Evolutionary conservation across 2,329 filamentous ascomycete genomes (phyloP), one percentile per base, ranked within the genome.

Genomic region (Ascochyta lentis): DNA sequence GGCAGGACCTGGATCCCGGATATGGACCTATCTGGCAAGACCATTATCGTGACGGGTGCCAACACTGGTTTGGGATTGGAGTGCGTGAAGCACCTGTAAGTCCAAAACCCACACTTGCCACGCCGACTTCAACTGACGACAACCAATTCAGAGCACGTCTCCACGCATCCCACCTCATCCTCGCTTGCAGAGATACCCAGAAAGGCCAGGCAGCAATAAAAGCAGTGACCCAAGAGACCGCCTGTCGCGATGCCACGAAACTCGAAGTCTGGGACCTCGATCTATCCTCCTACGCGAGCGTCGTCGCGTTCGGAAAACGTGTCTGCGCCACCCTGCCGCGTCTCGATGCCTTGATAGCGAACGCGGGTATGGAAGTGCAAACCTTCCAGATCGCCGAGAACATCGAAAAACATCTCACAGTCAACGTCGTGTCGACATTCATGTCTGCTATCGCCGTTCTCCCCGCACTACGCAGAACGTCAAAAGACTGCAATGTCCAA

Each of bases 371-470:
- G 40, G 49, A 56, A 22, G 9, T 54, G 3, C 47, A 50, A 27
- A 47, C 46, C 7, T 63, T 43, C 31, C 33, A 43, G 24, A 22
- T 37, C 3, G 61, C 59, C 5, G 67, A 71, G 51, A 65, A 58
- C 27, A 60, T 65, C 37, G 70, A 73, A 51, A 57, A 48, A 8
- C 65, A 65, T 6, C 54, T 73, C 12, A 61, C 63, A 0, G 62
- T 69, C 49, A 73, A 73, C 49, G 70, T 70, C 16, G 46, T 54
- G 2, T 54, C 33, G 47, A 65, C 60, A 5, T 66, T 66, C 34
- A 52, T 71, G 6, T 52, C 69, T 15, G 59, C 60, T 8, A 54
- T 65, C 22, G 34, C 63, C 23, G 35, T 69, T 4, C 29, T 71
- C 15, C 68, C 60, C 13, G 59, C 42, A 24, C 58, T 63, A 22